phyloP scores from a whole-genome alignment of 2,329 filamentous ascomycete genomes.

The Cladorrhinum sp. region DNA sequence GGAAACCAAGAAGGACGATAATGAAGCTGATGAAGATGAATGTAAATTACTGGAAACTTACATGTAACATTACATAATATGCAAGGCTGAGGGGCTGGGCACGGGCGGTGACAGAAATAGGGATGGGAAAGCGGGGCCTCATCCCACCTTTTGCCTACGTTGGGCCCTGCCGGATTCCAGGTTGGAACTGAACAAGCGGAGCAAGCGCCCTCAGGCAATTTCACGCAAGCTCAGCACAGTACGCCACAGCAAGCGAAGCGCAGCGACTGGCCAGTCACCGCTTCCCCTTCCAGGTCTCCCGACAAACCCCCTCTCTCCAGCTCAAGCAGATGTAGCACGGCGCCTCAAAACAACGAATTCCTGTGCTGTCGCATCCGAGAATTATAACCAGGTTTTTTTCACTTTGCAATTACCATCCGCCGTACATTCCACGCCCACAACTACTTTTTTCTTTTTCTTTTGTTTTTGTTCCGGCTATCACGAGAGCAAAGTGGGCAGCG shows the following conservation, averaged over 20 bases:
- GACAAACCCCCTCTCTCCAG: background rate
- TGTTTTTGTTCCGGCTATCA: background rate
- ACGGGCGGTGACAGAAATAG: background rate
- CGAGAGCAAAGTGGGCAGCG: background rate
- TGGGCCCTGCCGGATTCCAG: background rate
- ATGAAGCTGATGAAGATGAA: background rate
- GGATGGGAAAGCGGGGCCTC: background rate
- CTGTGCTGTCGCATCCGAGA: conserved; percentile 10
- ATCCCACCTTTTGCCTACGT: background rate
- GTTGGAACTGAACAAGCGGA: background rate
- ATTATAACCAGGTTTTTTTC: conserved; percentile 9
- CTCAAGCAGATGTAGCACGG: background rate
- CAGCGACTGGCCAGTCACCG: background rate
- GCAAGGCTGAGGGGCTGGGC: background rate
- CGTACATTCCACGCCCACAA: background rate
- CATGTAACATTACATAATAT: background rate
- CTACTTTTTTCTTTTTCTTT: background rate
- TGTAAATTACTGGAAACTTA: background rate
- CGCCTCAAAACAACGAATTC: conserved; percentile 11
- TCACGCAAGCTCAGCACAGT: background rate
- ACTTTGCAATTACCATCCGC: too few relatives aligned
- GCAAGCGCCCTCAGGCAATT: background rate
- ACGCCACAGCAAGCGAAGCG: background rate
- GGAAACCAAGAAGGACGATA: background rate
- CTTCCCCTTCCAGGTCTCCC: background rate